Conservation (phyloP, 345 rosid species). For the Microcos paniculata region DNA sequence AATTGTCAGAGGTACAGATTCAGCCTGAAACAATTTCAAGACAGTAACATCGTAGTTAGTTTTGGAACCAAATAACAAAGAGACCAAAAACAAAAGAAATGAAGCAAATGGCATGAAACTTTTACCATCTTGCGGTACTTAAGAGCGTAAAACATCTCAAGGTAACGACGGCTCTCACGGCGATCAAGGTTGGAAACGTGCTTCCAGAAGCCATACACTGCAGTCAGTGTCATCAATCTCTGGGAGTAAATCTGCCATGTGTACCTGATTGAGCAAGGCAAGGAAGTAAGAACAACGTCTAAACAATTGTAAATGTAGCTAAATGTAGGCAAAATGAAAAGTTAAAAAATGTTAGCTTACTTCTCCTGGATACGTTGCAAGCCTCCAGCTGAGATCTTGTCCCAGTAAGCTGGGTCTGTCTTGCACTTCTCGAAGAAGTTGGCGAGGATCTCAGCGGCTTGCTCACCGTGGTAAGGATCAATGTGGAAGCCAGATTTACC, state of each 20-base stretch:
- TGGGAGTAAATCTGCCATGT: constrained; percentile 91
- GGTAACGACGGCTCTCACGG: constrained; percentile 81
- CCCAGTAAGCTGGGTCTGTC: constrained; percentile 69
- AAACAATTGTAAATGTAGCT: not conserved
- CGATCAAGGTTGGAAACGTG: constrained; percentile 93
- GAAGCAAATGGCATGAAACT: not conserved
- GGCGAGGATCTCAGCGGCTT: constrained; percentile 68
- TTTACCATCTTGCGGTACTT: constrained; percentile 78
- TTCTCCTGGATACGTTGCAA: constrained; percentile 84
- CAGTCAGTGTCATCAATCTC: constrained; percentile 81
- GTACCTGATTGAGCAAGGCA: constrained; percentile 39
- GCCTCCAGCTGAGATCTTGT: constrained; percentile 67
- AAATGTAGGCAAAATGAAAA: not conserved
- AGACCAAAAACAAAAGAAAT: not conserved
- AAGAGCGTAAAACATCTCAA: constrained; percentile 89
- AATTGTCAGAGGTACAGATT: constrained; percentile 66
- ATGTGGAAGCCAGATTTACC: constrained; percentile 86
- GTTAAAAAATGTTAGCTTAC: constrained; percentile 29
- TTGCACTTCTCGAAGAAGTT: constrained; percentile 73
- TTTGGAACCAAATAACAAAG: not conserved
- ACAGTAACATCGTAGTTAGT: not conserved
- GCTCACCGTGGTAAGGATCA: constrained; percentile 90
- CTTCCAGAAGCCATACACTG: constrained; percentile 94
- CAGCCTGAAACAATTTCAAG: constrained; percentile 50
- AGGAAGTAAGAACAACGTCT: not conserved